phyloP scores from a whole-genome alignment of 1,284 basidiomycete species.

The Ustilago sp. region DNA sequence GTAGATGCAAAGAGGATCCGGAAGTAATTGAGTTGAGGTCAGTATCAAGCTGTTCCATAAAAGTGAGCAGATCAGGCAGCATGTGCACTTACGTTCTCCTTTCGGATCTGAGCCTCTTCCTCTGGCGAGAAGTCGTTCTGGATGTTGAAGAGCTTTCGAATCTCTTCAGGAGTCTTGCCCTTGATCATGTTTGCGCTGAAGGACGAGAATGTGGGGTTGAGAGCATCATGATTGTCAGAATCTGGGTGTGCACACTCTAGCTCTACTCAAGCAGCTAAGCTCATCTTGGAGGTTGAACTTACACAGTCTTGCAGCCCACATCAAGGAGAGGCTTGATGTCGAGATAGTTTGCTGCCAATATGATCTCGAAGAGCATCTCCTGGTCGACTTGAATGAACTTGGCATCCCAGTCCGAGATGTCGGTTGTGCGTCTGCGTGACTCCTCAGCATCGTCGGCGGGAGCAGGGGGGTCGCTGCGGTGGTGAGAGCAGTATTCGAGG shows the following conservation, averaged over 20 bases:
- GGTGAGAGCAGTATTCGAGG: constrained; percentile 98
- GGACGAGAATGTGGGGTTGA: neutral
- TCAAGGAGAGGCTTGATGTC: constrained; percentile 99
- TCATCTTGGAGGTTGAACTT: constrained; percentile 20
- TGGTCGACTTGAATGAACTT: constrained; percentile 95
- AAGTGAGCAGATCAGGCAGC: neutral
- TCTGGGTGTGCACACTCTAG: neutral
- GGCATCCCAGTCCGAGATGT: constrained; percentile 99
- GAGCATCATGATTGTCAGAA: neutral
- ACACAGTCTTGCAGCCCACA: constrained; percentile 98
- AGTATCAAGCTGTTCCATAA: neutral
- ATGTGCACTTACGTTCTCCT: constrained; percentile 81
- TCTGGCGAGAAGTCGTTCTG: constrained; percentile 92
- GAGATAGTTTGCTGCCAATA: constrained; percentile 98
- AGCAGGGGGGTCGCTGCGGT: constrained; percentile 95
- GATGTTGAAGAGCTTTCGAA: constrained; percentile 90
- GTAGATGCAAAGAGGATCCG: neutral
- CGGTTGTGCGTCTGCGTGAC: constrained; percentile 94
- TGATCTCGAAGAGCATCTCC: constrained; percentile 98
- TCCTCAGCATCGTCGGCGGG: constrained; percentile 81
- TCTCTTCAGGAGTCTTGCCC: constrained; percentile 95
- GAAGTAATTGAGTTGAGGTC: neutral
- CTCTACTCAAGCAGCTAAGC: neutral
- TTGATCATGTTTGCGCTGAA: constrained; percentile 95
- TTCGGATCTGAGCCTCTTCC: constrained; percentile 99